Evolutionary conservation across 2,329 filamentous ascomycete genomes (phyloP).

Genomic region (Aspergillus texensis): DNA sequence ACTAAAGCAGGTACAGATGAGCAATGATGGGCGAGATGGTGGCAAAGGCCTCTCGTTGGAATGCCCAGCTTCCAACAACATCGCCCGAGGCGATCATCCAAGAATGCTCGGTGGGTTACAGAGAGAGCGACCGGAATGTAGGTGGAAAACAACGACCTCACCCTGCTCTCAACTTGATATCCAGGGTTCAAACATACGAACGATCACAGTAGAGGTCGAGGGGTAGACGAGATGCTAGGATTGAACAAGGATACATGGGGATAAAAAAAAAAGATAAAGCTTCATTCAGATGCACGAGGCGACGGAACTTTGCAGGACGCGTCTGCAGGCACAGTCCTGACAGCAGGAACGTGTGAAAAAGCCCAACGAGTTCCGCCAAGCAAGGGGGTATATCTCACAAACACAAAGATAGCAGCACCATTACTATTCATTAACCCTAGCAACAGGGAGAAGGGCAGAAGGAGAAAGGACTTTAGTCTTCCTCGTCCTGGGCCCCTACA

Average conservation of each 20-base stretch:
- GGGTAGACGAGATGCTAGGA: slow-evolving; percentile 20
- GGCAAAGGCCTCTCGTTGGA: slow-evolving; percentile 35
- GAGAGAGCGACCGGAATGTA: slow-evolving; percentile 37
- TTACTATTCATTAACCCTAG: slow-evolving; percentile 29
- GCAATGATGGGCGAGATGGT: slow-evolving; percentile 27
- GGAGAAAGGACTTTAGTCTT: slow-evolving; percentile 48
- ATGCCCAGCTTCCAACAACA: slow-evolving; percentile 34
- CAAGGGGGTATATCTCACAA: slow-evolving; percentile 35
- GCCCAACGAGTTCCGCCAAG: slow-evolving; percentile 23
- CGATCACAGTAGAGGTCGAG: slow-evolving; percentile 19
- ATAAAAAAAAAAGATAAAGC: slow-evolving; percentile 26
- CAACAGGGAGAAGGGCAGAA: slow-evolving; percentile 34
- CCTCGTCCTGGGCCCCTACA: slow-evolving; percentile 70
- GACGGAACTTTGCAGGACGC: slow-evolving; percentile 29
- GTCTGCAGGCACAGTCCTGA: slow-evolving; percentile 33
- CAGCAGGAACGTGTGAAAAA: slow-evolving; percentile 40
- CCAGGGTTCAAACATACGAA: slow-evolving; percentile 19
- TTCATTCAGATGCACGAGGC: slow-evolving; percentile 31
- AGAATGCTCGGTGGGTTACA: slow-evolving; percentile 37
- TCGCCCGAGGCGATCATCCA: slow-evolving; percentile 21
- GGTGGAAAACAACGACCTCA: slow-evolving; percentile 15
- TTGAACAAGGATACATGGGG: slow-evolving; percentile 21
- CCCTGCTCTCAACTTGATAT: slow-evolving; percentile 20
- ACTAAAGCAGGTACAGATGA: slow-evolving; percentile 26
- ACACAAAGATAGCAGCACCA: slow-evolving; percentile 21